A percentile compares a stretch with the other conserved stretches of the same genome.
Evolutionary conservation across 441 rosid species (phyloP).

Genomic region (Mallotus repandus): DNA sequence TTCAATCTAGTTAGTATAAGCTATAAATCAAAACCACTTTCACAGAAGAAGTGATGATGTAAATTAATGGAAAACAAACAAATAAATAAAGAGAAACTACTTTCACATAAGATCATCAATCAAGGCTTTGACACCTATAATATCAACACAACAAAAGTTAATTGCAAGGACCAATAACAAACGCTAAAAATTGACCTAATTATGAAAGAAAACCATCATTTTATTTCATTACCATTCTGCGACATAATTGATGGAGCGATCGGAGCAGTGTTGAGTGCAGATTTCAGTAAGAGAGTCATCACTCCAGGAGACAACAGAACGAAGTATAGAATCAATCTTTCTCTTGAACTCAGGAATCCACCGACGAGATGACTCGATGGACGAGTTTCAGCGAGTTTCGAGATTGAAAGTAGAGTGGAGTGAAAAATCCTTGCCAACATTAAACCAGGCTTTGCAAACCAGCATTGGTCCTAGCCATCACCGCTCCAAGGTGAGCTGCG

Average conservation of each 20-base stretch:
- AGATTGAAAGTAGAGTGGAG: slow-evolving; percentile 62
- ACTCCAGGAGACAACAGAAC: slow-evolving; percentile 54
- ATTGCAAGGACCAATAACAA: too few relatives aligned
- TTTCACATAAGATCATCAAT: too few relatives aligned
- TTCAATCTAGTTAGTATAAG: too few relatives aligned
- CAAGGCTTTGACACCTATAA: too few relatives aligned
- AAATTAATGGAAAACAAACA: too few relatives aligned
- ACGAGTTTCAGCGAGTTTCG: slow-evolving; percentile 46
- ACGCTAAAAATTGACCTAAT: too few relatives aligned
- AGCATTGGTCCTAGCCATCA: background rate
- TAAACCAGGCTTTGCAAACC: slow-evolving; percentile 67
- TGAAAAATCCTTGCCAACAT: slow-evolving; percentile 56
- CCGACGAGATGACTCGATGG: slow-evolving; percentile 48
- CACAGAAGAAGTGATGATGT: too few relatives aligned
- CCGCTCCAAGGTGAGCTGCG: too few relatives aligned
- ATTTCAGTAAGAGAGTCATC: slow-evolving; percentile 46
- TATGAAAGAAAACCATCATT: too few relatives aligned
- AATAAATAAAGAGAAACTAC: too few relatives aligned
- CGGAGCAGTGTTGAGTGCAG: slow-evolving; percentile 71
- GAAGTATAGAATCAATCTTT: slow-evolving; percentile 56
- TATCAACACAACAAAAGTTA: too few relatives aligned
- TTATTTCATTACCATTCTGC: slow-evolving; percentile 58
- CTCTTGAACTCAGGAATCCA: slow-evolving; percentile 64
- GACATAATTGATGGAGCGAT: slow-evolving; percentile 49
- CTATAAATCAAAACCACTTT: too few relatives aligned